phyloP scores from a whole-genome alignment of 345 rosid species.

The Salix dunnii region DNA sequence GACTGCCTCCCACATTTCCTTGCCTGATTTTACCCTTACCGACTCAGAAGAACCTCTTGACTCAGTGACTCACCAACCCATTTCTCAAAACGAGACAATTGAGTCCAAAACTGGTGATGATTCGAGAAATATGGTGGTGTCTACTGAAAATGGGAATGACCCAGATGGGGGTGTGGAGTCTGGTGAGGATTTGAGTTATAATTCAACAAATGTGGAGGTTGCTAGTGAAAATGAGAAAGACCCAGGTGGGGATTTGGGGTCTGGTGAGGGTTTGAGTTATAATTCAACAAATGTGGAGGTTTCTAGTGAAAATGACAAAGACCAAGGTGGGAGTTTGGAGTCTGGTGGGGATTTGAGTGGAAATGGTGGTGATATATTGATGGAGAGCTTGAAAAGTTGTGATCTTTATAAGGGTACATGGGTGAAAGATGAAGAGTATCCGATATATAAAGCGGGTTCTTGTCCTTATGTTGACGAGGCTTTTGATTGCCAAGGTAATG shows the following conservation, averaged over 20 bases:
- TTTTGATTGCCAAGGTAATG: slow-evolving; percentile 80
- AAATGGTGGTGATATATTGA: neutral
- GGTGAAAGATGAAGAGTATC: slow-evolving; percentile 66
- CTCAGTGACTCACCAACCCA: neutral
- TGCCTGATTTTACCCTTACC: slow-evolving; percentile 12
- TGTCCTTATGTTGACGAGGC: slow-evolving; percentile 91
- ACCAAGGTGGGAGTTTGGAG: neutral
- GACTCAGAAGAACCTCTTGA: neutral
- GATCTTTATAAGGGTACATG: slow-evolving; percentile 73
- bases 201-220: neutral
- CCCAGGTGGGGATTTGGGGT: neutral
- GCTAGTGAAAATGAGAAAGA: neutral
- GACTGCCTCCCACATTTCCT: slow-evolving; percentile 19
- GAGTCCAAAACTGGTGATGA: slow-evolving; percentile 1
- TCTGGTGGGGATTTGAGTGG: slow-evolving; percentile 1
- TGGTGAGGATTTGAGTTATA: neutral
- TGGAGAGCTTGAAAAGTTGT: slow-evolving; percentile 43
- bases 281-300: neutral
- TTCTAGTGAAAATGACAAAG: neutral
- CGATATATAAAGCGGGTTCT: slow-evolving; percentile 70
- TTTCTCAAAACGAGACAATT: neutral
- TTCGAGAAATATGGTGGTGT: neutral
- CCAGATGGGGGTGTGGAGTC: neutral
- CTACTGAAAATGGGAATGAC: neutral
- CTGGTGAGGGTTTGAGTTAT: neutral